These are phyloP conservation scores for Basidioascus undulatus DNA, from an alignment of 768 basidiomycete genomes.

Conservation along the genomic window DNA sequence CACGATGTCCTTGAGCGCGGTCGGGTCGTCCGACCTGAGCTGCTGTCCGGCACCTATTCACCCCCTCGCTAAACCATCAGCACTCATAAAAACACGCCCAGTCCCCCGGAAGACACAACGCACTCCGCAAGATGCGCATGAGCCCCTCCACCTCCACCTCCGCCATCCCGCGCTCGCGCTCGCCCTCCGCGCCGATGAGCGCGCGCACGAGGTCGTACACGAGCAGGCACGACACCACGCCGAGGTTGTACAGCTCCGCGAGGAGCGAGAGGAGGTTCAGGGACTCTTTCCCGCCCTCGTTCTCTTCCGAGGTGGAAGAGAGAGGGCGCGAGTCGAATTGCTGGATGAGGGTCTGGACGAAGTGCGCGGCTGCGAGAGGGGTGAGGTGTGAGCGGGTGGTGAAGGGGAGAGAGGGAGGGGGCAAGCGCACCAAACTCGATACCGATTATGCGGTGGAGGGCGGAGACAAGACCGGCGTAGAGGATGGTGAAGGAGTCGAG, in stretches of 20 bases:
- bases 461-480: constrained; percentile 61
- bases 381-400: background rate
- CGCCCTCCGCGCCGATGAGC: constrained; percentile 30
- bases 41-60: constrained; percentile 65
- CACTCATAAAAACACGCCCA: background rate
- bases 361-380: constrained; percentile 39
- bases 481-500: constrained; percentile 76
- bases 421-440: constrained; percentile 54
- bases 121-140: constrained; percentile 61
- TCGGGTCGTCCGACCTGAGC: constrained; percentile 74
- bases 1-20: constrained; percentile 74
- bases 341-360: constrained; percentile 45
- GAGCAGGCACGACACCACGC: constrained; percentile 68
- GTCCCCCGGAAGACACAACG: constrained; percentile 11
- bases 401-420: background rate
- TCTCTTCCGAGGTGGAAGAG: background rate
- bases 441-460: constrained; percentile 55
- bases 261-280: constrained; percentile 68
- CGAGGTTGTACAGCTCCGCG: constrained; percentile 87
- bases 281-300: constrained; percentile 48
- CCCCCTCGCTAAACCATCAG: background rate
- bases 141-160: constrained; percentile 72
- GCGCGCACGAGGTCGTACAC: constrained; percentile 70
- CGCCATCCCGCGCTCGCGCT: constrained; percentile 20
- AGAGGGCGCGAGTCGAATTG: constrained; percentile 35